Conservation (phyloP, 345 rosid species). For the Rhodomyrtus tomentosa region DNA sequence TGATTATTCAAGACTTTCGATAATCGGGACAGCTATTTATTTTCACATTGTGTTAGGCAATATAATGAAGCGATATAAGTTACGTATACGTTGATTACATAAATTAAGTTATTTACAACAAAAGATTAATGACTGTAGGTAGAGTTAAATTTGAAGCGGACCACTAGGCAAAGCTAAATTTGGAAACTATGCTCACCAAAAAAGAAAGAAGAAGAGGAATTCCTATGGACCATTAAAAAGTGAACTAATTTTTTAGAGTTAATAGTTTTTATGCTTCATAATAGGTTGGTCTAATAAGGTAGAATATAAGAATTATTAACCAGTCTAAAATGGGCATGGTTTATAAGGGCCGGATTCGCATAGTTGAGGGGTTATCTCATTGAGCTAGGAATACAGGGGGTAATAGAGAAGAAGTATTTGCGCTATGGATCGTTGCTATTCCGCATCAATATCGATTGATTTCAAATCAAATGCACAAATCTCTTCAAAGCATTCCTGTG, state of each 20-base stretch:
- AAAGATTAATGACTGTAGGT: background rate
- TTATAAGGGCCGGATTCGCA: too few relatives aligned
- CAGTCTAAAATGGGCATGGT: too few relatives aligned
- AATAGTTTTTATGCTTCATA: background rate
- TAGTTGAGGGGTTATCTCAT: too few relatives aligned
- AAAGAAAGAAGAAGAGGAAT: too few relatives aligned
- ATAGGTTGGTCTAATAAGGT: background rate
- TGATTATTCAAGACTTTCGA: background rate
- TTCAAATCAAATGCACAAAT: too few relatives aligned
- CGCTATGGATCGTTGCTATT: too few relatives aligned
- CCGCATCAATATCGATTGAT: too few relatives aligned
- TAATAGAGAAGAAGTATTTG: too few relatives aligned
- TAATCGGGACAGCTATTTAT: background rate
- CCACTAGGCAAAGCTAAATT: background rate
- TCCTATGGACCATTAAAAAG: background rate
- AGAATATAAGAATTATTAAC: too few relatives aligned
- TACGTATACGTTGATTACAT: background rate
- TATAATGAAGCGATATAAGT: background rate
- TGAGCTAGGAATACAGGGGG: too few relatives aligned
- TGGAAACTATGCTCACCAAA: background rate
- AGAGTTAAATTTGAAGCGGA: background rate
- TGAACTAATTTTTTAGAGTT: background rate
- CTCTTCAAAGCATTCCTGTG: too few relatives aligned
- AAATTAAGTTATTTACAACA: background rate
- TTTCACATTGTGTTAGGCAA: background rate